These are phyloP conservation scores for Didymella keratinophila DNA, from an alignment of 2,329 filamentous ascomycete species.

Conservation along the genomic window DNA sequence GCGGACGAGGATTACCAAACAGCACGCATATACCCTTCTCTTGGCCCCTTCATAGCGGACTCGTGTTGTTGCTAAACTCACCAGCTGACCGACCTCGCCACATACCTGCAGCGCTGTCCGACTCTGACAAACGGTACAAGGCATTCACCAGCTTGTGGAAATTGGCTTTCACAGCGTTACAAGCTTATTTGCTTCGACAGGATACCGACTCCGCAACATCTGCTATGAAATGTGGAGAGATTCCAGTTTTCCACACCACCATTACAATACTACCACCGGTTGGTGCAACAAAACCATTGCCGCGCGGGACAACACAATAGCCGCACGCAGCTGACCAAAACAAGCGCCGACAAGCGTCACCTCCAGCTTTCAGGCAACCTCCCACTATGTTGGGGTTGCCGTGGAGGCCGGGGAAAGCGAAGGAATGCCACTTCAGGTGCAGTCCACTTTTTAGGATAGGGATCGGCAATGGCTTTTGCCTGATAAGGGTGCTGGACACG, in stretches of 20 bases:
- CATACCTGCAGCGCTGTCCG: background rate
- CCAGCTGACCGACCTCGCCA: background rate
- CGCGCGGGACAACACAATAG: background rate
- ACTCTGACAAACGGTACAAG: background rate
- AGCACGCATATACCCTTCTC: slow-evolving; percentile 3
- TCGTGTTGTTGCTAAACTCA: background rate
- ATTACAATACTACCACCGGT: slow-evolving; percentile 5
- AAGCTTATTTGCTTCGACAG: background rate
- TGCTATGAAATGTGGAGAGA: slow-evolving; percentile 17
- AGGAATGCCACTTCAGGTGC: background rate
- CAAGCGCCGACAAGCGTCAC: background rate
- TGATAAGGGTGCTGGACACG: background rate
- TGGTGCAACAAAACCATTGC: background rate
- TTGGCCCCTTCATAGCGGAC: slow-evolving; percentile 5
- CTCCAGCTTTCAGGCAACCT: background rate
- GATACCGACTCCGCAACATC: background rate
- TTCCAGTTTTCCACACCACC: slow-evolving; percentile 18
- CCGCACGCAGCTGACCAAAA: background rate
- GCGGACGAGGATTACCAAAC: background rate
- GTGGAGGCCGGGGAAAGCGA: slow-evolving; percentile 1
- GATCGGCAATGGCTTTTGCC: slow-evolving; percentile 2
- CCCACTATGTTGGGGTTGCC: background rate
- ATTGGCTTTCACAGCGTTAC: background rate
- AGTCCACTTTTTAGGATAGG: background rate
- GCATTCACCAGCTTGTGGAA: background rate